These are phyloP conservation scores for Fusarium compactum DNA, from an alignment of 2,329 filamentous ascomycete genomes.

Conservation along the genomic window DNA sequence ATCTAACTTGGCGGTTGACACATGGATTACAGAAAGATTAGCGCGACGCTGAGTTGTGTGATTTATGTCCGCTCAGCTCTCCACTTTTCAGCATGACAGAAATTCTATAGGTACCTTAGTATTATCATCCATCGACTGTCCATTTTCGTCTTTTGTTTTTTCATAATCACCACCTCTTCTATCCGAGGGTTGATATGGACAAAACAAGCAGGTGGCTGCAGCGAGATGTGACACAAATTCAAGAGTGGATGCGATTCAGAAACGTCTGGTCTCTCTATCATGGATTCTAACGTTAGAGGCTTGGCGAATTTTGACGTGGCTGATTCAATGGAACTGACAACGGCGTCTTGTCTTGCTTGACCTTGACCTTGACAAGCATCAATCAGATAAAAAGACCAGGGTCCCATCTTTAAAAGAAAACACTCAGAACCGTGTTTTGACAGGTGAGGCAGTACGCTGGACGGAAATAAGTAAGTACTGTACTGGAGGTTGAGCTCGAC, in stretches of 20 bases:
- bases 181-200: too few species aligned
- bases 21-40: constrained; percentile 4
- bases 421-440: constrained; percentile 13
- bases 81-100: constrained; percentile 5
- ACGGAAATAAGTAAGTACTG: constrained; percentile 11
- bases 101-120: not conserved
- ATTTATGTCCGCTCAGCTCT: constrained; percentile 14
- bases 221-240: constrained; percentile 29
- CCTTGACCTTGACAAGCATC: not conserved
- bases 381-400: constrained; percentile 13
- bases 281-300: not conserved
- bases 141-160: not conserved
- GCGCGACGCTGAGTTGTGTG: not conserved
- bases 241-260: constrained; percentile 22
- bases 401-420: constrained; percentile 13
- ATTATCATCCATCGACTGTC: not conserved
- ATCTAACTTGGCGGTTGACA: not conserved
- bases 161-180: too few species aligned
- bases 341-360: not conserved
- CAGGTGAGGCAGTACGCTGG: constrained; percentile 17
- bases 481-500: constrained; percentile 5
- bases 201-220: constrained; percentile 1
- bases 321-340: constrained; percentile 8
- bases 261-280: not conserved
- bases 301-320: not conserved